Percentiles rank a stretch among this genome's conserved stretches.
Conservation (phyloP, 1,139 yeast genomes). For the Suhomyces yuchorum region DNA sequence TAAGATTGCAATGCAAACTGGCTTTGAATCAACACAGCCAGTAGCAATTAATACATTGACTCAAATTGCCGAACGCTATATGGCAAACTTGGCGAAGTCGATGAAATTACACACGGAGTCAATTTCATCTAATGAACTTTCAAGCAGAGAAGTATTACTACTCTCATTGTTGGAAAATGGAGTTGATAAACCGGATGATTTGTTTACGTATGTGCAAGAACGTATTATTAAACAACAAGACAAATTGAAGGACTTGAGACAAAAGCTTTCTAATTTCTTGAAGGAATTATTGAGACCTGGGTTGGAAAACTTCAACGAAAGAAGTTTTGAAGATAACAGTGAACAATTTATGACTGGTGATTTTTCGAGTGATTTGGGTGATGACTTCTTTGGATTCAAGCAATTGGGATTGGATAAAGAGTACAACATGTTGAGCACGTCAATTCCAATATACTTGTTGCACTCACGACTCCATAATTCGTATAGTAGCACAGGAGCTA, state of each 20-base stretch:
- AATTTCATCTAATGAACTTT: conserved; percentile 48
- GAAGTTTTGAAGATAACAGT: conserved; percentile 82
- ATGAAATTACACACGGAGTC: conserved; percentile 72
- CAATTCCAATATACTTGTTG: conserved; percentile 86
- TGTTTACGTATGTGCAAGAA: conserved; percentile 75
- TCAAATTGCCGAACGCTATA: conserved; percentile 78
- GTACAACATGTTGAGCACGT: conserved; percentile 78
- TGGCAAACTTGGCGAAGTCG: conserved; percentile 73
- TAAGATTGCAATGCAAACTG: conserved; percentile 87
- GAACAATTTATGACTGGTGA: conserved; percentile 95
- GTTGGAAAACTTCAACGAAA: conserved; percentile 70
- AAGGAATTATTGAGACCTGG: conserved; percentile 86
- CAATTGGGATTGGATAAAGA: conserved; percentile 94
- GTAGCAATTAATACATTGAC: conserved; percentile 79
- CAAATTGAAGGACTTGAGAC: conserved; percentile 68
- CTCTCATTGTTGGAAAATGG: conserved; percentile 83
- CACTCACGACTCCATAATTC: conserved; percentile 74
- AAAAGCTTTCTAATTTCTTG: conserved; percentile 70
- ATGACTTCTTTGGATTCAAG: conserved; percentile 94
- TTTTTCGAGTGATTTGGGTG: conserved; percentile 89
- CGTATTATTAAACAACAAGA: conserved; percentile 68
- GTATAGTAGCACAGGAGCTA: conserved; percentile 42
- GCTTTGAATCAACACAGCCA: conserved; percentile 84
- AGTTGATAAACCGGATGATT: conserved; percentile 72
- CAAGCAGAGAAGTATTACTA: conserved; percentile 52